Evolutionary conservation across 805 yeast genomes (phyloP), one percentile per base, ranked within the genome.

Genomic region (Schizosaccharomyces lindneri): DNA sequence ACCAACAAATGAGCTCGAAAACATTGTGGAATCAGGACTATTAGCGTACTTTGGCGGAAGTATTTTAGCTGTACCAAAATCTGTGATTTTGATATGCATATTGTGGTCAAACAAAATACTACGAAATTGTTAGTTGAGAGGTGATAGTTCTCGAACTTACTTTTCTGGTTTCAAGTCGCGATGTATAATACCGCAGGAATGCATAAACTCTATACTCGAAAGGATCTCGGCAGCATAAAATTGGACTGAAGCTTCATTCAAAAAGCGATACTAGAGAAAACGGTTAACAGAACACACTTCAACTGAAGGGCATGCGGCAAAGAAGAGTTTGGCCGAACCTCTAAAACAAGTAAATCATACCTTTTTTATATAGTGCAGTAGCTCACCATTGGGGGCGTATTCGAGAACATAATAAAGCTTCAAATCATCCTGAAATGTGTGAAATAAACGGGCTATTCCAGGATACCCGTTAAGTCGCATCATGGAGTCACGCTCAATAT

Each of bases 61-160:
- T 4, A 87, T 74, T 70, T 86, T 87, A 1, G 97, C 98, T n/a
- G 97, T 95, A 13, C 98, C 98, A 71, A 93, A 93, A 73, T 93
- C 98, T 1, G 98, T 93, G 62, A 93, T 83, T 79, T 89, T 87
- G 63, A 93, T 73, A 67, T 86, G 83, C 79, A 89, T 87, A 62
- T 87, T 90, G 64, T 81, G 81, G 68, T 85, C 90, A 59, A 93
- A 79, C 66, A 90, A 71, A 60, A 90, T 85, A 69, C 57, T 51
- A 5, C n/a, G 29, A 51, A 24, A 29, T 9, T 19, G 36, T 17
- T 51, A 36, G 41, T 4, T 13, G 13, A 36, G 1, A 13, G 9
- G 2, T 7, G 4, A 36, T 3, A 3, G 3, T 46, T 11, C 11
- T 4, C 51, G n/a, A 13, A 46, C 51, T 19, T 46, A 46, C 51